phyloP scores from a whole-genome alignment of 148 eudicot species.

The Fagopyrum esculentum region DNA sequence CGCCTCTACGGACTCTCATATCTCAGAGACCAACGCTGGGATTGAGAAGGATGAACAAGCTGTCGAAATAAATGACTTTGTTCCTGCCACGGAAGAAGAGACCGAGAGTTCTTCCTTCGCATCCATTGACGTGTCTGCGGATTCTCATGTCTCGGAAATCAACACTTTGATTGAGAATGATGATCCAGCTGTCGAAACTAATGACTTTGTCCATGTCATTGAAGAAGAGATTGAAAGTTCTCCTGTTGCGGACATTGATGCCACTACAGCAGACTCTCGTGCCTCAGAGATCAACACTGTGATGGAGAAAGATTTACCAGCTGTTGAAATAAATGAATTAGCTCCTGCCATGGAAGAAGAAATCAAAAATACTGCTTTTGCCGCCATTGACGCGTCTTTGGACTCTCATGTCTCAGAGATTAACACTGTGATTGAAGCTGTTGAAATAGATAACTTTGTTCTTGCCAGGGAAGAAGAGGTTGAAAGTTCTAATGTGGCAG shows the following conservation, averaged over 20 bases:
- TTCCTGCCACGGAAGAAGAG: not conserved
- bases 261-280: not conserved
- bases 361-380: not conserved
- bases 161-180: not conserved
- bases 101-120: not conserved
- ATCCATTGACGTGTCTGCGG: not conserved
- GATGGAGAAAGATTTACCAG: not conserved
- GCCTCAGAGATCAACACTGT: not conserved
- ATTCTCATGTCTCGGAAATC: not conserved
- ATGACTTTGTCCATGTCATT: not conserved
- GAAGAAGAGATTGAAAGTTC: slow-evolving; percentile 6
- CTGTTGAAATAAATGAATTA: not conserved
- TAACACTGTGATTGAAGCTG: not conserved
- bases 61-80: not conserved
- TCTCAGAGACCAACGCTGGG: not conserved
- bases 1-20: not conserved
- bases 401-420: not conserved
- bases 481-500: not conserved
- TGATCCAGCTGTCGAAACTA: not conserved
- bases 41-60: slow-evolving; percentile 3
- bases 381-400: not conserved
- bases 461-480: not conserved
- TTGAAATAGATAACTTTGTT: not conserved
- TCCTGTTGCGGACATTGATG: not conserved
- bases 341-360: not conserved